Conservation (phyloP, 345 rosid species). For the Rhizophora mangle region DNA sequence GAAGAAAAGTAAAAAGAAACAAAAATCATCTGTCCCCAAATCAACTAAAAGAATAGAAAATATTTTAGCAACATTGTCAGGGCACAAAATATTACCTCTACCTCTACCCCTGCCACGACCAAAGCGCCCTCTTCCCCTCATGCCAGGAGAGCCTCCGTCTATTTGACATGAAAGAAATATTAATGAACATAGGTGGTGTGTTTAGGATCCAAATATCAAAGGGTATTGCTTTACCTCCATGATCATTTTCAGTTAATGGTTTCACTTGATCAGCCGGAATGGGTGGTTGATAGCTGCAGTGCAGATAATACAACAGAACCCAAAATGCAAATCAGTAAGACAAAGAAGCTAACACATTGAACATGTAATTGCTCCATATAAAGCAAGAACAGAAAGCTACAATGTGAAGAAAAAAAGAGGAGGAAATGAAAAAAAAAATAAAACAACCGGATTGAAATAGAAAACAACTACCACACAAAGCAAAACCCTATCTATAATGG, state of each 20-base stretch:
- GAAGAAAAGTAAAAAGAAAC: too few species aligned
- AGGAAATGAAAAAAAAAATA: too few species aligned
- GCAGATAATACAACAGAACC: not conserved
- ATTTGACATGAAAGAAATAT: constrained; percentile 3
- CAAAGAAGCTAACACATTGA: not conserved
- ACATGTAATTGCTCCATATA: too few species aligned
- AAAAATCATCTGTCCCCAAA: not conserved
- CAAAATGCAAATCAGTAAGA: not conserved
- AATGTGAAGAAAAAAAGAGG: too few species aligned
- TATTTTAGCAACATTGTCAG: not conserved
- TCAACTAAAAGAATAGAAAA: not conserved
- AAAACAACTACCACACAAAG: too few species aligned
- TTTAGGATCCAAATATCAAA: not conserved
- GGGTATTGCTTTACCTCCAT: constrained; percentile 22
- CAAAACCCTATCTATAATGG: too few species aligned
- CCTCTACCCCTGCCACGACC: constrained; percentile 26
- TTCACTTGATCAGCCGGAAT: constrained; percentile 37
- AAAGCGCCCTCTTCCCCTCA: constrained; percentile 16
- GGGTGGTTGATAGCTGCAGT: constrained; percentile 32
- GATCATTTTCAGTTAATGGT: constrained; percentile 26
- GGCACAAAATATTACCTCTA: constrained; percentile 15
- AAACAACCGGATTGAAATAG: too few species aligned
- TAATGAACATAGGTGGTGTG: not conserved
- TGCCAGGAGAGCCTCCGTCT: constrained; percentile 23
- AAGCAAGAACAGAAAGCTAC: too few species aligned